Percentiles rank a stretch among this genome's conserved stretches.
phyloP scores from a whole-genome alignment of 495 filamentous ascomycete genomes.

The Aspergillus taichungensis region DNA sequence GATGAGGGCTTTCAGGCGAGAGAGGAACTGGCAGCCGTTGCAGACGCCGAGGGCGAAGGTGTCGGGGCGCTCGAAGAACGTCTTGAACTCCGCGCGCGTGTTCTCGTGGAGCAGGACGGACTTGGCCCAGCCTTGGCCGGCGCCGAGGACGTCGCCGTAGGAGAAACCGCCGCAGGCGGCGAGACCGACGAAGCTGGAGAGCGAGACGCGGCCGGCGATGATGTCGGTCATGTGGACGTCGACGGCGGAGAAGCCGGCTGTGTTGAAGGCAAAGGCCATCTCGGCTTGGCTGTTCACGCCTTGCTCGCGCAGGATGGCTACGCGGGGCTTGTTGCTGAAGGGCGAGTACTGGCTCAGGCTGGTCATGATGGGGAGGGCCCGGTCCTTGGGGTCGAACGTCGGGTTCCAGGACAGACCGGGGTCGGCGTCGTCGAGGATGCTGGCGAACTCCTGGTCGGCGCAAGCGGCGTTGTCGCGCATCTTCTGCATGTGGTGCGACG shows the following conservation, averaged over 20 bases:
- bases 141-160: conserved; percentile 92
- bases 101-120: conserved; percentile 77
- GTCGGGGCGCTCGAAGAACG: conserved; percentile 80
- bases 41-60: conserved; percentile 94
- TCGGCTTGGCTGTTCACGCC: conserved; percentile 93
- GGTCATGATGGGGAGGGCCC: conserved; percentile 57
- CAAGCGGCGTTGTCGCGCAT: conserved; percentile 82
- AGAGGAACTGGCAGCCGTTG: conserved; percentile 96
- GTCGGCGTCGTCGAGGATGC: conserved; percentile 65
- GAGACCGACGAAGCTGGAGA: conserved; percentile 74
- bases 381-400: conserved; percentile 72
- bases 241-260: conserved; percentile 80
- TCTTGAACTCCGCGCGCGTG: conserved; percentile 64
- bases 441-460: conserved; percentile 75
- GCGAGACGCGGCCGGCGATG: conserved; percentile 62
- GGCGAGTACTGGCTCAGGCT: conserved; percentile 52
- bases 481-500: conserved; percentile 85
- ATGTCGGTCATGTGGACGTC: conserved; percentile 98
- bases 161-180: conserved; percentile 96
- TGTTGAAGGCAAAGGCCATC: conserved; percentile 94
- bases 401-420: conserved; percentile 82
- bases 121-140: conserved; percentile 95
- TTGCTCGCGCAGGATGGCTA: conserved; percentile 91
- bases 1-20: conserved; percentile 72
- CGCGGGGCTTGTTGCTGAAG: conserved; percentile 66